These are phyloP conservation scores for Nemania sp. DNA, from an alignment of 2,329 filamentous ascomycete genomes.

Conservation along the genomic window DNA sequence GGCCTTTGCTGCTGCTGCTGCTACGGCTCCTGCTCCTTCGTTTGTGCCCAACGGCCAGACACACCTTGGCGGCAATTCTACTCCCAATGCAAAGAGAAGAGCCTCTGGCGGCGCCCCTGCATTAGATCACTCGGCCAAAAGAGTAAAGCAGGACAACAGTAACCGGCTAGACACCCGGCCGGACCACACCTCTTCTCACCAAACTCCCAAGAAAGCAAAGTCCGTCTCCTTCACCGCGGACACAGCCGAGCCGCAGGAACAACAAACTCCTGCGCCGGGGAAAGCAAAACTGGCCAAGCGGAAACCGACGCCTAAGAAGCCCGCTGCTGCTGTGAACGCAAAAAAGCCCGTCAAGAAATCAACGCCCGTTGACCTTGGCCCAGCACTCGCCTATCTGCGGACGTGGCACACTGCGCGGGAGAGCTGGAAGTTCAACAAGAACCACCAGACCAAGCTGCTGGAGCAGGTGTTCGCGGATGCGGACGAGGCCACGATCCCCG, in stretches of 20 bases:
- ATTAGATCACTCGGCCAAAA: constrained; percentile 39
- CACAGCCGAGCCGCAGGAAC: constrained; percentile 27
- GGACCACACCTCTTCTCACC: constrained; percentile 40
- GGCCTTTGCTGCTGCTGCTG: constrained; percentile 16
- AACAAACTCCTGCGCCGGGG: constrained; percentile 26
- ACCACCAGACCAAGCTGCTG: constrained; percentile 81
- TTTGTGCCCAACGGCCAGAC: constrained; percentile 30
- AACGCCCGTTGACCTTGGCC: constrained; percentile 54
- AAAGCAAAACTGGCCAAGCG: constrained; percentile 42
- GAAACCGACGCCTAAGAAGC: constrained; percentile 43
- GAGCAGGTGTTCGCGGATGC: constrained; percentile 72
- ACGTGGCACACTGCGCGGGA: constrained; percentile 72
- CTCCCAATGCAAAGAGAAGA: constrained; percentile 38
- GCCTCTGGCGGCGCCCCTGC: constrained; percentile 36
- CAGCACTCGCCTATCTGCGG: constrained; percentile 75
- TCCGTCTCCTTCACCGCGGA: constrained; percentile 48
- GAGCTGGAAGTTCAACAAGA: constrained; percentile 96
- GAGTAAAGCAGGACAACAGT: constrained; percentile 37
- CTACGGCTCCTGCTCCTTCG: constrained; percentile 18
- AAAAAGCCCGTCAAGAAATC: constrained; percentile 33
- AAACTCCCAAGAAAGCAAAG: constrained; percentile 52
- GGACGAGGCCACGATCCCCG: constrained; percentile 68
- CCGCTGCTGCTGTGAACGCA: constrained; percentile 36
- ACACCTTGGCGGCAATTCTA: constrained; percentile 16
- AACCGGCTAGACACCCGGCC: too few relatives aligned